phyloP scores from a whole-genome alignment of 208 protist genomes.

The Wallacemonas sp. region DNA sequence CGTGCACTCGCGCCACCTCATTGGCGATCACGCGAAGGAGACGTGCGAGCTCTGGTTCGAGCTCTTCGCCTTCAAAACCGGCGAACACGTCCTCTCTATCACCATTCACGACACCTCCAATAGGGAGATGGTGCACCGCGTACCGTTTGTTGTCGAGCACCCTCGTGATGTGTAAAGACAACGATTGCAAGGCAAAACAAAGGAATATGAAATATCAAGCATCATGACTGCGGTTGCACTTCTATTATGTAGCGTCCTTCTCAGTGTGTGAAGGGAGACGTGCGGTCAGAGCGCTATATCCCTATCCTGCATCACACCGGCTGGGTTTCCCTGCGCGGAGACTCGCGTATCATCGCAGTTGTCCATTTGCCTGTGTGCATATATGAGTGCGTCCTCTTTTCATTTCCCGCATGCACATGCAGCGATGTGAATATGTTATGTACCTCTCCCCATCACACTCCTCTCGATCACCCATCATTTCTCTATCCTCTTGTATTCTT shows the following conservation, averaged over 20 bases:
- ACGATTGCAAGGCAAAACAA: background rate
- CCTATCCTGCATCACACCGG: too few species aligned
- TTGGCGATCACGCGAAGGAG: conserved; percentile 48
- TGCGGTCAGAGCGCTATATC: too few species aligned
- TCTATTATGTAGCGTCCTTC: too few species aligned
- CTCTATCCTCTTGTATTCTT: background rate
- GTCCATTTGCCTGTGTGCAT: too few species aligned
- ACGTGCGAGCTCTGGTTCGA: conserved; percentile 63
- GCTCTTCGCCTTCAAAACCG: conserved; percentile 77
- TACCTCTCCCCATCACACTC: background rate
- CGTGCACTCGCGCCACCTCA: conserved; percentile 39
- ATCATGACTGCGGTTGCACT: background rate
- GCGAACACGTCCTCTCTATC: conserved; percentile 65
- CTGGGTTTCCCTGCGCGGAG: too few species aligned
- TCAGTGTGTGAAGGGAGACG: too few species aligned
- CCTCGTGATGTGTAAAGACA: conserved; percentile 14
- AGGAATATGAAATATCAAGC: background rate
- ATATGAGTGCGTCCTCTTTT: too few species aligned
- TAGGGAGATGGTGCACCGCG: conserved; percentile 61
- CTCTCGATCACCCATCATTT: background rate
- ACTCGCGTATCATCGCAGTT: too few species aligned
- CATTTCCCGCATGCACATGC: too few species aligned
- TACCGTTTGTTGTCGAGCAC: conserved; percentile 54
- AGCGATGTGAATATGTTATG: too few species aligned
- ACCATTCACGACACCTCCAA: conserved; percentile 54